A percentile compares a stretch with the other conserved stretches of the same genome.
These are phyloP conservation scores for Omphalea diandra DNA, from an alignment of 441 rosid species.

Conservation along the genomic window DNA sequence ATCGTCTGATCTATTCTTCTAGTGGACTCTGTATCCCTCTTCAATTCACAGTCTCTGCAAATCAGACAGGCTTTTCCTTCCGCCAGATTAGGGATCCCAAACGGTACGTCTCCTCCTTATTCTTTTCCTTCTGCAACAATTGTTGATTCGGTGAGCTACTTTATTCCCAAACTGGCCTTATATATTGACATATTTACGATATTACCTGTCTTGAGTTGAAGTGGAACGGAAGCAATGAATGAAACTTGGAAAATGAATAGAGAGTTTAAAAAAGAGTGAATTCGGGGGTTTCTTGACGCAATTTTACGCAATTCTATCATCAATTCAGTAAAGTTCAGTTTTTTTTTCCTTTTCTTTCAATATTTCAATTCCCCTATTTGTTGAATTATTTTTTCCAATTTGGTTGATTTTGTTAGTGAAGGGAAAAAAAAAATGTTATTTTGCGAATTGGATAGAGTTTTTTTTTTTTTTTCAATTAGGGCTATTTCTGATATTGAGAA, in stretches of 20 bases:
- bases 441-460: background rate
- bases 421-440: too few species aligned
- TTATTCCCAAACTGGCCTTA: too few species aligned
- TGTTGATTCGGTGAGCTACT: too few species aligned
- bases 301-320: too few species aligned
- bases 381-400: background rate
- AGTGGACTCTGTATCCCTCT: background rate
- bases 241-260: background rate
- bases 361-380: too few species aligned
- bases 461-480: background rate
- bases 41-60: background rate
- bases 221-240: background rate
- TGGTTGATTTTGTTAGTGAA: background rate
- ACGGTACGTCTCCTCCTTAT: background rate
- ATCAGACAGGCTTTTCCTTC: background rate
- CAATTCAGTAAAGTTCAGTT: background rate
- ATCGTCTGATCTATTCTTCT: background rate
- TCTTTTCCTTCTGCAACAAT: background rate
- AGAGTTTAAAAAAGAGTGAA: too few species aligned
- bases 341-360: too few species aligned
- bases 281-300: too few species aligned
- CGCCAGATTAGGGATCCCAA: background rate
- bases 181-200: background rate
- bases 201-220: background rate
- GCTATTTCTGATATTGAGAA: background rate